A percentile compares a stretch with the other conserved stretches of the same genome.
phyloP scores from a whole-genome alignment of 139 green algal species.

The Tetratostichococcus sp. region DNA sequence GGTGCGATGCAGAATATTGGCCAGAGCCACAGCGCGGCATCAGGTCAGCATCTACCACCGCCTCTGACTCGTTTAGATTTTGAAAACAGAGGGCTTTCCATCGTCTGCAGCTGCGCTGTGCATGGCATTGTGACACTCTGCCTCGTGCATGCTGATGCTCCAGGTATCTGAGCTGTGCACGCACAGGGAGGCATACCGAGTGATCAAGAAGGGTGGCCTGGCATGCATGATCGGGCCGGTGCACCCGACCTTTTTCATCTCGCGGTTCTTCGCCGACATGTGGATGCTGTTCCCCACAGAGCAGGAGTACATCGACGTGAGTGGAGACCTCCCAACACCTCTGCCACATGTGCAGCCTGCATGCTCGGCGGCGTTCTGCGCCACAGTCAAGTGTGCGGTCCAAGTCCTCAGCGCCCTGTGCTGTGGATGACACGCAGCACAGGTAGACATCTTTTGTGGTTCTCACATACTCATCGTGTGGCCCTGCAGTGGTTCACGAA shows the following conservation, averaged over 20 bases:
- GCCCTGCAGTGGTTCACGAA: constrained; percentile 84
- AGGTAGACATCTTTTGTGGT: no score
- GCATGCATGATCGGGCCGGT: constrained; percentile 93
- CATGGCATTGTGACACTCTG: no score
- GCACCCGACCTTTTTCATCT: constrained; percentile 83
- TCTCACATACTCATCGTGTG: constrained; percentile 4
- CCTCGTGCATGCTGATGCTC: no score
- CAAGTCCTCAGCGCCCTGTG: no score
- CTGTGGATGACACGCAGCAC: background rate
- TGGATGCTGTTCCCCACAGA: constrained; percentile 98
- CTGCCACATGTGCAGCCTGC: background rate
- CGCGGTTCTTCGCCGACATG: constrained; percentile 79
- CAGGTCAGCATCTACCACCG: constrained; percentile 4
- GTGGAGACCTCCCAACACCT: background rate
- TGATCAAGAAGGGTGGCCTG: constrained; percentile 84
- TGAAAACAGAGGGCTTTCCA: no score
- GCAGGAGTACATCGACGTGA: constrained; percentile 86
- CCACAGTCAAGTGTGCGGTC: no score
- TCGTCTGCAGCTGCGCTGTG: no score
- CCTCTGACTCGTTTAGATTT: no score
- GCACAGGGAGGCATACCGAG: constrained; percentile 78
- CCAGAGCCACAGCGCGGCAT: constrained; percentile 88
- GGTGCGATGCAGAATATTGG: constrained; percentile 80
- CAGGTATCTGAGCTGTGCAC: no score
- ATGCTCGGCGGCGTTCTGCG: no score